Evolutionary conservation across 2,329 filamentous ascomycete genomes (phyloP).

Genomic region (Penicillium sp.): DNA sequence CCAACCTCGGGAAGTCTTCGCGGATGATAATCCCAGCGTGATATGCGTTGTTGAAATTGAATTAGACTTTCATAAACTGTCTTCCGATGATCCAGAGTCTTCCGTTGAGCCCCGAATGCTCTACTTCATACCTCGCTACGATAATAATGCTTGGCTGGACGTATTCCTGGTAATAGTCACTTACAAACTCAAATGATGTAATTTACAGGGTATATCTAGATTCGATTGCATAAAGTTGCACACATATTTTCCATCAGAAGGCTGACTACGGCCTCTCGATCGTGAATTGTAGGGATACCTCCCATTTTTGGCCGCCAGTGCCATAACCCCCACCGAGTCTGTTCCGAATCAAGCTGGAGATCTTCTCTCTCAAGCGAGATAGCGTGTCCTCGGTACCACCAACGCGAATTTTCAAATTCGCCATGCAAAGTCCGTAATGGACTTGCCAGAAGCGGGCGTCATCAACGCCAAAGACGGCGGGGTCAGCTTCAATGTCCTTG

Average conservation of each 20-base stretch:
- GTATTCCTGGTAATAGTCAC: too few species aligned
- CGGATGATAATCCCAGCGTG: conserved; percentile 15
- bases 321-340: conserved; percentile 87
- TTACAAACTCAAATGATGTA: not conserved
- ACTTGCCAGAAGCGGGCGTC: conserved; percentile 98
- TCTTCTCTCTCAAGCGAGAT: conserved; percentile 70
- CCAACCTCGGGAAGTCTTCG: conserved; percentile 15
- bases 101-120: not conserved
- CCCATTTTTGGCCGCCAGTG: conserved; percentile 78
- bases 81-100: not conserved
- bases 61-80: conserved; percentile 8
- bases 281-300: conserved; percentile 82
- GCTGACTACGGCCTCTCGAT: conserved; percentile 44
- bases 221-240: not conserved
- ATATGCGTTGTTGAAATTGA: conserved; percentile 19
- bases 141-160: not conserved
- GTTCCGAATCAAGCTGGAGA: conserved; percentile 79
- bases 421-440: conserved; percentile 95
- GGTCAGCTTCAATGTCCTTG: conserved; percentile 79
- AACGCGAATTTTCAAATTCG: conserved; percentile 81
- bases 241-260: not conserved
- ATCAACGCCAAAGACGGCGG: conserved; percentile 73
- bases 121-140: not conserved
- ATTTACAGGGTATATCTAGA: conserved; percentile 13
- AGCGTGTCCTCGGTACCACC: conserved; percentile 70